A percentile compares a stretch with the other conserved stretches of the same genome.
These are phyloP conservation scores for Ceratocystis papillata DNA, from an alignment of 2,329 filamentous ascomycete genomes.

Conservation along the genomic window DNA sequence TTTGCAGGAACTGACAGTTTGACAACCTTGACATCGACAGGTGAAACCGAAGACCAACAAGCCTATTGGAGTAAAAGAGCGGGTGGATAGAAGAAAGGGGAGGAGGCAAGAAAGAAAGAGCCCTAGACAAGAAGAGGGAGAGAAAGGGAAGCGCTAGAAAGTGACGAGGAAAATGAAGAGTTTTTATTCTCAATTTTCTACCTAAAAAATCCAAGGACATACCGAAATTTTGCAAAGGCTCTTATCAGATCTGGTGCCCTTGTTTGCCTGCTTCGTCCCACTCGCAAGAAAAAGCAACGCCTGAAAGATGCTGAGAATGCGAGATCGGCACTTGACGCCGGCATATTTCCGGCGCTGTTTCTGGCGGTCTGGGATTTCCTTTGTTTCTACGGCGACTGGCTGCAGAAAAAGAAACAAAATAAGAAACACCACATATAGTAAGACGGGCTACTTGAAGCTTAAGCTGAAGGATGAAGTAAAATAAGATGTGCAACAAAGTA, in stretches of 20 bases:
- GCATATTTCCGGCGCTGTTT: not conserved
- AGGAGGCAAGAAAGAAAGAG: not conserved
- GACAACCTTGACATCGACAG: not conserved
- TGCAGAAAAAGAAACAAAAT: not conserved
- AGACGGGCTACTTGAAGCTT: not conserved
- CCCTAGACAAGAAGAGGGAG: not conserved
- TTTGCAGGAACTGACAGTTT: conserved; percentile 2
- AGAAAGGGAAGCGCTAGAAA: not conserved
- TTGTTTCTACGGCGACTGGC: not conserved
- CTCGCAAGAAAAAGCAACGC: not conserved
- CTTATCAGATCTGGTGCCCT: not conserved
- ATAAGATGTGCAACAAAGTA: not conserved
- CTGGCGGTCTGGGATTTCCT: not conserved
- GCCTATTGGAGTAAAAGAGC: not conserved
- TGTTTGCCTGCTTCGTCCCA: not conserved
- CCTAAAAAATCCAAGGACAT: too few relatives aligned
- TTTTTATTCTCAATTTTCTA: not conserved
- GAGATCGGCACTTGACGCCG: conserved; percentile 4
- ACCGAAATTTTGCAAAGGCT: not conserved
- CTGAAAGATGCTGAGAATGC: not conserved
- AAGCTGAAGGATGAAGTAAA: not conserved
- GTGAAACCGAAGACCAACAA: not conserved
- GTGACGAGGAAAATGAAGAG: not conserved
- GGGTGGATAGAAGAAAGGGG: not conserved
- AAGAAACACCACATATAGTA: not conserved